These are phyloP conservation scores for Trametes hirsuta DNA, from an alignment of 1,284 basidiomycete species.

Conservation along the genomic window DNA sequence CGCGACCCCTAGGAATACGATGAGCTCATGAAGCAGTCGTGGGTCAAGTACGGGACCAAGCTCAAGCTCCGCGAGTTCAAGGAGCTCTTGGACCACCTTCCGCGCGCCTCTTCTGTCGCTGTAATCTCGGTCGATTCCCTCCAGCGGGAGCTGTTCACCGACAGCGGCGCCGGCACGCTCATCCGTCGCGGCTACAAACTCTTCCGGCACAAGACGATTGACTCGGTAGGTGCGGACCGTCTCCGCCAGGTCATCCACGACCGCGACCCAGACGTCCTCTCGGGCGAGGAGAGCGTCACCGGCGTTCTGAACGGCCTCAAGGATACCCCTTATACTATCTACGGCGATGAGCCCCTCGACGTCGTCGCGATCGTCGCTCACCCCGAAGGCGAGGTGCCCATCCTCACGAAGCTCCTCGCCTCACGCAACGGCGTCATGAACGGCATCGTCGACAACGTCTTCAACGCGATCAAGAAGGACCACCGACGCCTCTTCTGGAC, in stretches of 20 bases:
- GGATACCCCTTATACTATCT: constrained; percentile 88
- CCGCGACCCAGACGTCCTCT: constrained; percentile 90
- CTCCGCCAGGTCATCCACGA: constrained; percentile 93
- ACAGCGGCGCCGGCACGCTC: constrained; percentile 96
- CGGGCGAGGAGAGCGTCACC: constrained; percentile 87
- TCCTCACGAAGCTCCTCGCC: constrained; percentile 91
- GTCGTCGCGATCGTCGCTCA: constrained; percentile 94
- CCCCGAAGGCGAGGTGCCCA: constrained; percentile 87
- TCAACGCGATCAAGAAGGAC: constrained; percentile 94
- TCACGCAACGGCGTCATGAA: constrained; percentile 91
- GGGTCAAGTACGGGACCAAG: constrained; percentile 99
- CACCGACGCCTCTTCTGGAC: constrained; percentile 97
- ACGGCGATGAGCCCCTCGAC: constrained; percentile 97
- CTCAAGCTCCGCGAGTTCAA: constrained; percentile 99
- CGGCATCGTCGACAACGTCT: constrained; percentile 97
- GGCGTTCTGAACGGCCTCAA: constrained; percentile 87
- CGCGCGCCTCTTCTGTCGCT: constrained; percentile 96
- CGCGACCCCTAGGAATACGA: constrained; percentile 76
- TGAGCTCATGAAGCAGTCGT: constrained; percentile 96
- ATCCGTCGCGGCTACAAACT: constrained; percentile 98
- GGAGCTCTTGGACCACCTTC: constrained; percentile 97
- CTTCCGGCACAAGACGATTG: constrained; percentile 85
- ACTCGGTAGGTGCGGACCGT: constrained; percentile 88
- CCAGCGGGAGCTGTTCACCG: constrained; percentile 99
- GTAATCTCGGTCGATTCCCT: constrained; percentile 95